Conservation (phyloP, 768 basidiomycete species). For the Rubroboletus pulcherrimus region DNA sequence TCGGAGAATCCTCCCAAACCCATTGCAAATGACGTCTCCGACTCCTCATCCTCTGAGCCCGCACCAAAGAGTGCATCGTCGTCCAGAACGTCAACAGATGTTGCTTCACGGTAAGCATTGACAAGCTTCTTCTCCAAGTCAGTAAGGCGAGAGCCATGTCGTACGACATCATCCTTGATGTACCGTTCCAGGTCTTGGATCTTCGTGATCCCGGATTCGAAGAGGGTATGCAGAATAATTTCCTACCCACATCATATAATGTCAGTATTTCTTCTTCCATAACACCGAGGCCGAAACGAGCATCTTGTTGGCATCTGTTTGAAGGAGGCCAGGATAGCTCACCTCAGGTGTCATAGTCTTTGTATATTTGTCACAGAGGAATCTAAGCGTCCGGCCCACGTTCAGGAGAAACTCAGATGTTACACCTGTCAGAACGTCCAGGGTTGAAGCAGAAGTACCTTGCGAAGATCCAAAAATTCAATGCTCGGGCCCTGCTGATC, state of each 20-base stretch:
- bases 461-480: conserved; percentile 5
- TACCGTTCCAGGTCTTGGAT: conserved; percentile 82
- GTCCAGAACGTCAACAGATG: conserved; percentile 42
- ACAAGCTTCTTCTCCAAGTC: conserved; percentile 88
- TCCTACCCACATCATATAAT: conserved; percentile 50
- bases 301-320: not conserved
- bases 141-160: conserved; percentile 68
- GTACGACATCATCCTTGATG: conserved; percentile 82
- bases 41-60: conserved; percentile 57
- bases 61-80: conserved; percentile 47
- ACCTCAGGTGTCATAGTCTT: conserved; percentile 85
- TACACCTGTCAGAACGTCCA: conserved; percentile 76
- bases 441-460: conserved; percentile 73
- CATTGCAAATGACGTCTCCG: conserved; percentile 66
- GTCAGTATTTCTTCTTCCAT: conserved; percentile 4
- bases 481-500: not conserved
- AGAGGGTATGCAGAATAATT: conserved; percentile 87
- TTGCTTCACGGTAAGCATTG: conserved; percentile 74
- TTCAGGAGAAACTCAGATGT: conserved; percentile 79
- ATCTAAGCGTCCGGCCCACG: conserved; percentile 82
- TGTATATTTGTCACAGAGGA: conserved; percentile 76
- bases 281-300: not conserved
- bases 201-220: conserved; percentile 81
- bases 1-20: conserved; percentile 79
- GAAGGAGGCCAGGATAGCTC: conserved; percentile 16